phyloP scores from a whole-genome alignment of 2,329 filamentous ascomycete species.

The Knoxdaviesia capensis region DNA sequence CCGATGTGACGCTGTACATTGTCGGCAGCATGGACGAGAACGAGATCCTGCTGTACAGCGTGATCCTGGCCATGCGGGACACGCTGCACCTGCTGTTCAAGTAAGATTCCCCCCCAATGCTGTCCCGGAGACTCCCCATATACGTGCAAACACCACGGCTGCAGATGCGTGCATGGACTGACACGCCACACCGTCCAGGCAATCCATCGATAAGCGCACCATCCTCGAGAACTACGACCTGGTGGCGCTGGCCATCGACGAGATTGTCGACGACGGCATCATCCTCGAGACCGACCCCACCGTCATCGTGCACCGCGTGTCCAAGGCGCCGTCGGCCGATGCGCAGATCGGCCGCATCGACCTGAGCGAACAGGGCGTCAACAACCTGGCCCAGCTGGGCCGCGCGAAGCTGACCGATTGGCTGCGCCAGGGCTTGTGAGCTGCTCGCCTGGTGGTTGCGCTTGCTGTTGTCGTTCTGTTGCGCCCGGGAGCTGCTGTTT shows the following conservation, averaged over 20 bases:
- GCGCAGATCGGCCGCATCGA: constrained; percentile 87
- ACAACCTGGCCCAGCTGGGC: constrained; percentile 85
- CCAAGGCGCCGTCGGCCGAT: constrained; percentile 78
- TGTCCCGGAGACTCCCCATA: not conserved
- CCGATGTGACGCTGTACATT: constrained; percentile 89
- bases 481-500: too few relatives aligned
- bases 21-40: constrained; percentile 87
- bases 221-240: constrained; percentile 98
- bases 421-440: constrained; percentile 63
- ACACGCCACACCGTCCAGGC: constrained; percentile 42
- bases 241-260: constrained; percentile 81
- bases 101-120: constrained; percentile 25
- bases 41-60: constrained; percentile 89
- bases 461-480: too few relatives aligned
- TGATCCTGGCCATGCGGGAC: constrained; percentile 77
- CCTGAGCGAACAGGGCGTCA: constrained; percentile 82
- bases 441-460: not conserved
- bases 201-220: constrained; percentile 91
- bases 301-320: constrained; percentile 80
- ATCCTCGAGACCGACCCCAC: constrained; percentile 95
- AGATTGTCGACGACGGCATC: constrained; percentile 88
- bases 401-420: constrained; percentile 82
- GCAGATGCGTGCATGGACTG: too few relatives aligned
- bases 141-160: not conserved
- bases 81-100: constrained; percentile 81